Conservation (phyloP, 202 grass and related monocot genomes). For the Eragrostis tef region DNA sequence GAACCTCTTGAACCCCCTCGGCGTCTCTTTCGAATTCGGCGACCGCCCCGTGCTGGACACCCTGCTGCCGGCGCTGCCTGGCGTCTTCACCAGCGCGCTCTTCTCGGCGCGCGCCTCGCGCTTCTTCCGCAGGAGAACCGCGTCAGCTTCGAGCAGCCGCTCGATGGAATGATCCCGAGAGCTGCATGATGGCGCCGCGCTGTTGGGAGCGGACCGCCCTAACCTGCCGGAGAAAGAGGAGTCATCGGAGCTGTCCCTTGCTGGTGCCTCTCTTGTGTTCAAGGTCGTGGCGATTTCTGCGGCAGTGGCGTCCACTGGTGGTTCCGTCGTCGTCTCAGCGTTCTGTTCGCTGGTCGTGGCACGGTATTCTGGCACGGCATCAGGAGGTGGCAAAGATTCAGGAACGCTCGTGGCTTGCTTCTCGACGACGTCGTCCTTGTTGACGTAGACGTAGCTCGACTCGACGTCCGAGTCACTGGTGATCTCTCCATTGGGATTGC, state of each 20-base stretch:
- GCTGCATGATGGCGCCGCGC: slow-evolving; percentile 47
- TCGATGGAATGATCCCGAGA: slow-evolving; percentile 53
- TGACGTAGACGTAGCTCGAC: slow-evolving; percentile 49
- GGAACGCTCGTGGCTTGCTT: background rate
- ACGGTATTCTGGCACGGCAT: background rate
- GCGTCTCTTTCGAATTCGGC: slow-evolving; percentile 34
- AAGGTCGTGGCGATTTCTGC: background rate
- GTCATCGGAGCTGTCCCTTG: slow-evolving; percentile 49
- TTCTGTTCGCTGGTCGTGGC: background rate
- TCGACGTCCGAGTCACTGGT: slow-evolving; percentile 52
- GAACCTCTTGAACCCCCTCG: slow-evolving; percentile 67
- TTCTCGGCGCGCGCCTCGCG: slow-evolving; percentile 47
- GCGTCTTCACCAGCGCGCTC: slow-evolving; percentile 4
- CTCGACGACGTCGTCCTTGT: slow-evolving; percentile 36
- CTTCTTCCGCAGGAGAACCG: slow-evolving; percentile 59
- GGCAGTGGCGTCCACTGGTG: background rate
- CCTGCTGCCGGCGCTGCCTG: slow-evolving; percentile 33
- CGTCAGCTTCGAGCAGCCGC: slow-evolving; percentile 54
- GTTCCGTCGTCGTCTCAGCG: background rate
- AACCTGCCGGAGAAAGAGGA: slow-evolving; percentile 53
- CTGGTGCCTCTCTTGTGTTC: slow-evolving; percentile 44
- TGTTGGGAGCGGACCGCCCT: slow-evolving; percentile 45
- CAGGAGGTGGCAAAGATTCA: background rate
- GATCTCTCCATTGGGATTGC: slow-evolving; percentile 30
- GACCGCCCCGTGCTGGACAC: slow-evolving; percentile 34